These are phyloP conservation scores for Cicer arietinum DNA, from an alignment of 306 rosid genomes.

Conservation along the genomic window DNA sequence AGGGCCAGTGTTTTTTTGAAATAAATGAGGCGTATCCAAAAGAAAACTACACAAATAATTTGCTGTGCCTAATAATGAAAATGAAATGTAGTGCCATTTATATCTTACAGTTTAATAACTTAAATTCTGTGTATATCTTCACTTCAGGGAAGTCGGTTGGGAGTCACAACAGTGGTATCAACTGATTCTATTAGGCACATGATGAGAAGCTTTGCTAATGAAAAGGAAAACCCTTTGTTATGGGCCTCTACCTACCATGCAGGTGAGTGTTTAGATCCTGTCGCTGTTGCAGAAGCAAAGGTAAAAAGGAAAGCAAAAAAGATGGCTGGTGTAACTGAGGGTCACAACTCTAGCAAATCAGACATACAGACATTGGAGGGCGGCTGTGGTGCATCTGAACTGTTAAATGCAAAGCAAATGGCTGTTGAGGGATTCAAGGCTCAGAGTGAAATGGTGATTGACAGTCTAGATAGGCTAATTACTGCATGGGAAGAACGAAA, in stretches of 20 bases:
- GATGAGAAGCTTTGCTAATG: constrained; percentile 95
- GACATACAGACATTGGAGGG: constrained; percentile 45
- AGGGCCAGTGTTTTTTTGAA: constrained; percentile 41
- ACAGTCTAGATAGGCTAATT: constrained; percentile 97
- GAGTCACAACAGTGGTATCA: constrained; percentile 89
- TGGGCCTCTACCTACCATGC: constrained; percentile 99
- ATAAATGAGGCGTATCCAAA: too few relatives aligned
- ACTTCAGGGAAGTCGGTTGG: constrained; percentile 89
- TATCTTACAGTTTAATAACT: constrained; percentile 36
- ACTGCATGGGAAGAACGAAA: constrained; percentile 97
- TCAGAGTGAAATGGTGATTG: constrained; percentile 98
- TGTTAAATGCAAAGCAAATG: constrained; percentile 82
- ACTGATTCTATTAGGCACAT: constrained; percentile 95
- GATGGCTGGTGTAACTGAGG: constrained; percentile 62
- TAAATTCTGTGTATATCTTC: constrained; percentile 35
- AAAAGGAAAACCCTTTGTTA: constrained; percentile 85
- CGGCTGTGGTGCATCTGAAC: constrained; percentile 54
- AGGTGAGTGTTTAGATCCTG: constrained; percentile 93
- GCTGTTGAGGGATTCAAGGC: constrained; percentile 95
- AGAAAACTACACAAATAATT: neutral
- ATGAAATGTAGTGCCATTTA: neutral
- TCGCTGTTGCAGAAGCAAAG: constrained; percentile 90
- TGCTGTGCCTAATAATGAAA: constrained; percentile 31
- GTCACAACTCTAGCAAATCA: constrained; percentile 53
- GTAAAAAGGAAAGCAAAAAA: constrained; percentile 77